Percentiles rank a stretch among this genome's conserved stretches.
Conservation (phyloP, 257 asterid species). For the Henckelia pumila region DNA sequence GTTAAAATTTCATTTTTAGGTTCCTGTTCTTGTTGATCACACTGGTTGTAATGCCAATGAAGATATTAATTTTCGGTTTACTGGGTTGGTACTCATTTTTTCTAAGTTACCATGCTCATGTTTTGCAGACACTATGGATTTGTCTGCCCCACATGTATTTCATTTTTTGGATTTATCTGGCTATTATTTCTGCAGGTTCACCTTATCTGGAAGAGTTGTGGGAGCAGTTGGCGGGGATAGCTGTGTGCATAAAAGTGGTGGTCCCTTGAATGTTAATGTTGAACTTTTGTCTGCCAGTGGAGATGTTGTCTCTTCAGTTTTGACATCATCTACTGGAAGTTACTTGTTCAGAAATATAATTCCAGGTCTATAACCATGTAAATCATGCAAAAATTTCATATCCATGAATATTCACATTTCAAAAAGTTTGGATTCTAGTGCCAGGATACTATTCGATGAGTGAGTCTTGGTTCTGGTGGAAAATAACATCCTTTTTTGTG, state of each 20-base stretch:
- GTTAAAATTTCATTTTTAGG: slow-evolving; percentile 42
- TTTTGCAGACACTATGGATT: slow-evolving; percentile 15
- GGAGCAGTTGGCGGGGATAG: slow-evolving; percentile 87
- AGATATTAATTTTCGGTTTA: slow-evolving; percentile 88
- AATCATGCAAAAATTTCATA: slow-evolving; percentile 16
- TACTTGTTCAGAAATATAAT: slow-evolving; percentile 63
- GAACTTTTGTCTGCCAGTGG: slow-evolving; percentile 70
- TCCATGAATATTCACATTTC: slow-evolving; percentile 11
- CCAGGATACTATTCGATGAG: slow-evolving; percentile 6
- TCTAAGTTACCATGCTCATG: slow-evolving; percentile 18
- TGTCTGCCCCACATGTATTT: slow-evolving; percentile 23
- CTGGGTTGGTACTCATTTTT: slow-evolving; percentile 56
- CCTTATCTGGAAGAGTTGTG: slow-evolving; percentile 68
- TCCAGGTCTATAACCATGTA: slow-evolving; percentile 56
- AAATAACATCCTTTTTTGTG: too few relatives aligned
- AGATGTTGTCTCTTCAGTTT: slow-evolving; percentile 67
- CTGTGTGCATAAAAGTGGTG: slow-evolving; percentile 61
- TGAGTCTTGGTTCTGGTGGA: slow-evolving; percentile 22
- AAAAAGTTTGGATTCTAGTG: slow-evolving; percentile 18
- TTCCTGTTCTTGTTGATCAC: slow-evolving; percentile 75
- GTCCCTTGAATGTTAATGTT: slow-evolving; percentile 80
- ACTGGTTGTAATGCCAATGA: slow-evolving; percentile 86
- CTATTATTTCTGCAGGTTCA: slow-evolving; percentile 56
- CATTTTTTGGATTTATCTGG: slow-evolving; percentile 27
- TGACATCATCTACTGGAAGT: slow-evolving; percentile 71